Evolutionary conservation across 192 early-diverging fungal genomes (phyloP).

Genomic region (Entomortierella parvispora): DNA sequence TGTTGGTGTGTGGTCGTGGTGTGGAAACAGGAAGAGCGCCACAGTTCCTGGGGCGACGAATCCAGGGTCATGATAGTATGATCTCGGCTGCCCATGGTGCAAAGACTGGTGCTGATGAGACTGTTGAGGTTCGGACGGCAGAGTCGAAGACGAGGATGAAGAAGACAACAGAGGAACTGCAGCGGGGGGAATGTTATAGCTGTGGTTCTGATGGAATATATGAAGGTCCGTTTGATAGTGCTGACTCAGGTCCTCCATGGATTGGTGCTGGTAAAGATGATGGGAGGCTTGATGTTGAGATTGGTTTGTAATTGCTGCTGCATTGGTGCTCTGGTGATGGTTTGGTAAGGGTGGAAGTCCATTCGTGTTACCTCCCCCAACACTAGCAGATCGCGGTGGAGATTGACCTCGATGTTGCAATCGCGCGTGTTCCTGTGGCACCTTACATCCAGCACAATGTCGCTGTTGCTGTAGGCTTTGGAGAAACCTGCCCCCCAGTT

Average conservation of each 20-base stretch:
- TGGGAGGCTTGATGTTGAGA: conserved; percentile 16
- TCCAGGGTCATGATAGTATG: conserved; percentile 8
- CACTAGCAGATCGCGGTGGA: background rate
- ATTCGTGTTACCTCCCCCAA: background rate
- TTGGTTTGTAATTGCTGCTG: conserved; percentile 3
- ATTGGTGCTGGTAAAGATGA: conserved; percentile 29
- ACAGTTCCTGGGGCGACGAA: conserved; percentile 34
- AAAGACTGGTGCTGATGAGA: background rate
- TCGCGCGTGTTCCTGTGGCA: background rate
- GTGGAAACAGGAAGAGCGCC: conserved; percentile 36
- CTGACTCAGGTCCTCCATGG: conserved; percentile 2
- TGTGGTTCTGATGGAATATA: conserved; percentile 14
- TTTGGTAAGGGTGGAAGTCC: conserved; percentile 24
- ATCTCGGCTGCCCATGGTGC: background rate
- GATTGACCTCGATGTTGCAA: background rate
- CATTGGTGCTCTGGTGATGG: background rate
- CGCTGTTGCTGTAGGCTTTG: background rate
- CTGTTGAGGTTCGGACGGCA: conserved; percentile 2
- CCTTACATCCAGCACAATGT: background rate
- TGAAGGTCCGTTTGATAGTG: conserved; percentile 27
- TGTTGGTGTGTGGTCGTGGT: conserved; percentile 39
- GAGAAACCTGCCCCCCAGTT: conserved; percentile 8
- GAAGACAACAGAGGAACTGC: too few species aligned
- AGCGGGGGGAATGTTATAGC: conserved; percentile 17
- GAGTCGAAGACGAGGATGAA: too few species aligned